Conservation (phyloP, 2,329 filamentous ascomycete genomes). For the Cytospora paraplurivora region DNA sequence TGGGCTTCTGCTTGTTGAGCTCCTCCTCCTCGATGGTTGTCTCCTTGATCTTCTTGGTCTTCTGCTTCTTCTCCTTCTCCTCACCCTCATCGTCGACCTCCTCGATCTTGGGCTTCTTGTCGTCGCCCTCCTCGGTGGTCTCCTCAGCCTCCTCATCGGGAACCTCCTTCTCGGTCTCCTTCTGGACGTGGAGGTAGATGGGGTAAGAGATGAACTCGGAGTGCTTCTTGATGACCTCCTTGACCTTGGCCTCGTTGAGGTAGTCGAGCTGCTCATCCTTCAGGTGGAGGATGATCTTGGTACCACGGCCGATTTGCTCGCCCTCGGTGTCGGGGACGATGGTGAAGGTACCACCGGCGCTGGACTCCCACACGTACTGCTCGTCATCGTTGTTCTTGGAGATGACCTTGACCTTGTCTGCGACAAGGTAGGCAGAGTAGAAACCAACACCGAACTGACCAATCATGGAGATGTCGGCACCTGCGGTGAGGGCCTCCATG, state of each 20-base stretch:
- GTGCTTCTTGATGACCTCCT: constrained; percentile 99
- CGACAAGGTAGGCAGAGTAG: constrained; percentile 99
- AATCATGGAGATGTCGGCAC: constrained; percentile 99
- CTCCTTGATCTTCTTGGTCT: constrained; percentile 99
- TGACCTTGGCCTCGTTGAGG: constrained; percentile 98
- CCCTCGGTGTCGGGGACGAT: constrained; percentile 88
- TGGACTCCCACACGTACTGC: constrained; percentile 99
- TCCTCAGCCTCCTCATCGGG: constrained; percentile 81
- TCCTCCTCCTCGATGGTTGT: constrained; percentile 98
- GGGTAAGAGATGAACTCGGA: constrained; percentile 99
- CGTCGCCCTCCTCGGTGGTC: constrained; percentile 68
- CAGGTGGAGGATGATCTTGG: constrained; percentile 96
- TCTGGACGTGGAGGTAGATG: constrained; percentile 99
- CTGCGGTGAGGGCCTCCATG: constrained; percentile 98
- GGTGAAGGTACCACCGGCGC: constrained; percentile 95
- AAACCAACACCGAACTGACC: constrained; percentile 99
- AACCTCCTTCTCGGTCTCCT: constrained; percentile 99
- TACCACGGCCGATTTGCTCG: constrained; percentile 88
- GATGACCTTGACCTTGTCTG: constrained; percentile 91
- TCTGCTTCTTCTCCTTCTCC: constrained; percentile 83
- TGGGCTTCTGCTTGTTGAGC: constrained; percentile 90
- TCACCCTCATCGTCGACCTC: constrained; percentile 88
- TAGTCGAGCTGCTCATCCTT: constrained; percentile 99
- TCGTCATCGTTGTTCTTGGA: constrained; percentile 99
- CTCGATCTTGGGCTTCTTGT: constrained; percentile 96